These are phyloP conservation scores for Lachancea meyersii DNA, from an alignment of 805 yeast species.

Conservation along the genomic window DNA sequence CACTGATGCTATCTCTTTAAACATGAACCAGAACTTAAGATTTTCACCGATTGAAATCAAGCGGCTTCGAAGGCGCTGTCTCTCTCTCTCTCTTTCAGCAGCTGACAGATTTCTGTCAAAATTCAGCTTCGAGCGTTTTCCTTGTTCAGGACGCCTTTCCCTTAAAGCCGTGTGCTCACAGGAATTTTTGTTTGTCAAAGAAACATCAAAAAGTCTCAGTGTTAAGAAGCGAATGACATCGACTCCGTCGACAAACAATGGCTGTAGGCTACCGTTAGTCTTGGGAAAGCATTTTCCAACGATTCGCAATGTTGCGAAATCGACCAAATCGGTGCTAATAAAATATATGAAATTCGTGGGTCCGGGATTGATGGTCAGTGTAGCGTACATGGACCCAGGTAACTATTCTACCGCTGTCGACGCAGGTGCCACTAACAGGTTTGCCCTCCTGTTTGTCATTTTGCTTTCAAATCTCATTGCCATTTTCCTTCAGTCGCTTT, in stretches of 20 bases:
- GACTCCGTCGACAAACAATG: not conserved
- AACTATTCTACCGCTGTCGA: conserved; percentile 85
- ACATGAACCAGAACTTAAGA: too few species aligned
- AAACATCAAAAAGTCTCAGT: too few species aligned
- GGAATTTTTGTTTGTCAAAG: too few species aligned
- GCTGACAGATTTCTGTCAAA: too few species aligned
- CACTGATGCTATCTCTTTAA: too few species aligned
- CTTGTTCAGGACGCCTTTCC: not conserved
- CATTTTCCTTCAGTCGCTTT: conserved; percentile 70
- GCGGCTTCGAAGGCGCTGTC: too few species aligned
- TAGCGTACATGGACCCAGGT: conserved; percentile 93
- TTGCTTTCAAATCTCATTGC: conserved; percentile 80
- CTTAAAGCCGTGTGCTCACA: not conserved
- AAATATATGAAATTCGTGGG: conserved; percentile 71
- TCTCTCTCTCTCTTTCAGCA: too few species aligned
- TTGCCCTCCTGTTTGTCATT: conserved; percentile 64
- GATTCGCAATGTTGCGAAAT: not conserved
- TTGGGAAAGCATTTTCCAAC: not conserved
- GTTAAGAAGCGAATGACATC: too few species aligned
- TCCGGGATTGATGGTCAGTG: conserved; percentile 82
- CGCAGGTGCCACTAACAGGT: conserved; percentile 77
- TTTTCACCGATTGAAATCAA: too few species aligned
- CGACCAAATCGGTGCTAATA: conserved; percentile 20
- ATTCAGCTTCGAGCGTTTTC: too few species aligned
- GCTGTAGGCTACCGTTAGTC: not conserved